Conservation (phyloP, 1,284 basidiomycete species). For the Puccinia horiana region DNA sequence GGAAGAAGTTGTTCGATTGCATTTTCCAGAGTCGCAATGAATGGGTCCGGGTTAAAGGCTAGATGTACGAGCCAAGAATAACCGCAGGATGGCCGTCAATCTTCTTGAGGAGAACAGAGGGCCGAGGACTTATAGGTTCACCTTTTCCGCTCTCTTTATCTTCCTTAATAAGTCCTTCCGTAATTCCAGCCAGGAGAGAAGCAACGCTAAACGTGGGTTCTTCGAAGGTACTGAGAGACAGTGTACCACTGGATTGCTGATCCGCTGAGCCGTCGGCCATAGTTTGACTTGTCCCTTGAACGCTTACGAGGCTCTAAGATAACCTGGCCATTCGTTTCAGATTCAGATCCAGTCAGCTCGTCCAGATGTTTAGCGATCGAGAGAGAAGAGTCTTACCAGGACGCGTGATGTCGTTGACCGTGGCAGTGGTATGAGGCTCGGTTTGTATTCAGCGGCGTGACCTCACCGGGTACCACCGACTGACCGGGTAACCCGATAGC, state of each 20-base stretch:
- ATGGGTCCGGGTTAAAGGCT: constrained; percentile 50
- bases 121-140: background rate
- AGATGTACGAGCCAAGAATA: background rate
- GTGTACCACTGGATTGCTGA: constrained; percentile 1
- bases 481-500: background rate
- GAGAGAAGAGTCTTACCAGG: too few relatives aligned
- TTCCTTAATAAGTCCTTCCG: constrained; percentile 47
- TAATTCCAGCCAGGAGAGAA: constrained; percentile 38
- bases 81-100: constrained; percentile 15
- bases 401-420: too few relatives aligned
- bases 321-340: too few relatives aligned
- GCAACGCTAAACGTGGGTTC: constrained; percentile 46
- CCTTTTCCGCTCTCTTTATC: constrained; percentile 49
- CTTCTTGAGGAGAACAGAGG: background rate
- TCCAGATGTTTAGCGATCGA: too few relatives aligned
- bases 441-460: background rate
- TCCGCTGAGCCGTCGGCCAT: constrained; percentile 8
- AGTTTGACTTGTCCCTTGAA: too few relatives aligned
- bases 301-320: too few relatives aligned
- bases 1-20: constrained; percentile 48
- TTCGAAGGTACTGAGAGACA: constrained; percentile 42
- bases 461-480: background rate
- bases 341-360: too few relatives aligned
- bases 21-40: constrained; percentile 44
- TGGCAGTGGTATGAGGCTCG: too few relatives aligned